Conservation (phyloP, 495 filamentous ascomycete genomes). For the Massariosphaeria phaeospora region DNA sequence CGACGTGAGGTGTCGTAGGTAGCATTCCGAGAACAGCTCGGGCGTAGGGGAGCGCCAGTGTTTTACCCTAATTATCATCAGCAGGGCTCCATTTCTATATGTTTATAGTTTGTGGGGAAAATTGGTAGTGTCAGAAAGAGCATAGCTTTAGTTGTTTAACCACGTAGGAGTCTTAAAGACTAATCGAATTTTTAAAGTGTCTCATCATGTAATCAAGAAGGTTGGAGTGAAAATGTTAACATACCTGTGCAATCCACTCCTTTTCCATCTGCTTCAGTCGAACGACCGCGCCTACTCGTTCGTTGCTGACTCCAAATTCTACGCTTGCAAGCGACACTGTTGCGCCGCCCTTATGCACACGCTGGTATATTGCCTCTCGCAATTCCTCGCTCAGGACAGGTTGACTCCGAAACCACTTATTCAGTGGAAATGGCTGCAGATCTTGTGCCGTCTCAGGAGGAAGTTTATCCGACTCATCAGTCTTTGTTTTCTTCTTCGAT, state of each 20-base stretch:
- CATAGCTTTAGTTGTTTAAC: constrained; percentile 48
- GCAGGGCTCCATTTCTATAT: neutral
- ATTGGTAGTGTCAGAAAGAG: constrained; percentile 40
- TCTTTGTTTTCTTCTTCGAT: constrained; percentile 24
- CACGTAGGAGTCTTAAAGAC: constrained; percentile 90
- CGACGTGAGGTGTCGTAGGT: constrained; percentile 47
- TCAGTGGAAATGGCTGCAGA: constrained; percentile 67
- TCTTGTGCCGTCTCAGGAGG: constrained; percentile 41
- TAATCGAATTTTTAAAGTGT: constrained; percentile 80
- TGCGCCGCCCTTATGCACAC: constrained; percentile 58
- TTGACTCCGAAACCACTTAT: constrained; percentile 64
- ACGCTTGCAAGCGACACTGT: constrained; percentile 75
- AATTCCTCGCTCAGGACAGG: constrained; percentile 71
- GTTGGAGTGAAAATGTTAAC: constrained; percentile 33
- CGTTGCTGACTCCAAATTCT: constrained; percentile 71
- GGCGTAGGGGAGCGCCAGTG: constrained; percentile 68
- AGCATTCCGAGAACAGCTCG: constrained; percentile 76
- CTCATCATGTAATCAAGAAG: constrained; percentile 56
- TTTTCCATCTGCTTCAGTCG: constrained; percentile 84
- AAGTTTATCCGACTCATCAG: constrained; percentile 17
- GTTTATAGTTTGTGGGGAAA: neutral
- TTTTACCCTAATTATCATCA: constrained; percentile 68
- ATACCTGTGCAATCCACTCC: constrained; percentile 65
- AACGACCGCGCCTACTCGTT: constrained; percentile 82
- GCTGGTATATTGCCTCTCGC: constrained; percentile 67